Percentiles rank a stretch among this genome's conserved stretches.
Conservation (phyloP, 371 early-diverging fungal species). For the Lichtheimia ramosa region DNA sequence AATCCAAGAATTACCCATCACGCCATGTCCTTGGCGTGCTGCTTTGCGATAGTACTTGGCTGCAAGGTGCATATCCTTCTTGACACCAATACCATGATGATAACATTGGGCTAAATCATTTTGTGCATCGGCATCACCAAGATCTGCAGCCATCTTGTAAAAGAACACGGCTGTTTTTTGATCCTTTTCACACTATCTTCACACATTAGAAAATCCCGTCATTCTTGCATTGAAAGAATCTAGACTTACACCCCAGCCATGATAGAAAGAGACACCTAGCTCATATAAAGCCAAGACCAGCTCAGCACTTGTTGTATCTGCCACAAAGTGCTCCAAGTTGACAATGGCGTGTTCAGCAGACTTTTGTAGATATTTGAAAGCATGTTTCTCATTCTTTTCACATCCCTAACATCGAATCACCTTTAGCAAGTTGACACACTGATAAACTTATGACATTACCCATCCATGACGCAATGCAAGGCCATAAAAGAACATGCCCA, state of each 20-base stretch:
- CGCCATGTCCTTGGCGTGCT: slow-evolving; percentile 74
- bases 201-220: background rate
- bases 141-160: slow-evolving; percentile 83
- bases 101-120: slow-evolving; percentile 83
- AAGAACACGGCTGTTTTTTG: slow-evolving; percentile 82
- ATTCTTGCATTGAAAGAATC: background rate
- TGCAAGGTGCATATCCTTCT: slow-evolving; percentile 75
- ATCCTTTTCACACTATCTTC: slow-evolving; percentile 61
- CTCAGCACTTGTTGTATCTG: slow-evolving; percentile 32
- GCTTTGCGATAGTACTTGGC: slow-evolving; percentile 89
- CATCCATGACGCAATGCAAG: slow-evolving; percentile 92
- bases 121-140: slow-evolving; percentile 91
- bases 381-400: slow-evolving; percentile 58
- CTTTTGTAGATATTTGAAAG: slow-evolving; percentile 75
- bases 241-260: slow-evolving; percentile 86
- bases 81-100: slow-evolving; percentile 79
- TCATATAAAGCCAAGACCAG: slow-evolving; percentile 85
- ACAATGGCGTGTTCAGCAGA: slow-evolving; percentile 76
- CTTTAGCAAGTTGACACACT: background rate
- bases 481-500: slow-evolving; percentile 88
- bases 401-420: slow-evolving; percentile 50
- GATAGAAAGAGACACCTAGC: slow-evolving; percentile 77
- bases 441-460: slow-evolving; percentile 28
- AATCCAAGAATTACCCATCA: slow-evolving; percentile 94
- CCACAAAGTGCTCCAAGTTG: slow-evolving; percentile 45